Evolutionary conservation across 805 yeast genomes (phyloP).

Genomic region (Metschnikowia similis): DNA sequence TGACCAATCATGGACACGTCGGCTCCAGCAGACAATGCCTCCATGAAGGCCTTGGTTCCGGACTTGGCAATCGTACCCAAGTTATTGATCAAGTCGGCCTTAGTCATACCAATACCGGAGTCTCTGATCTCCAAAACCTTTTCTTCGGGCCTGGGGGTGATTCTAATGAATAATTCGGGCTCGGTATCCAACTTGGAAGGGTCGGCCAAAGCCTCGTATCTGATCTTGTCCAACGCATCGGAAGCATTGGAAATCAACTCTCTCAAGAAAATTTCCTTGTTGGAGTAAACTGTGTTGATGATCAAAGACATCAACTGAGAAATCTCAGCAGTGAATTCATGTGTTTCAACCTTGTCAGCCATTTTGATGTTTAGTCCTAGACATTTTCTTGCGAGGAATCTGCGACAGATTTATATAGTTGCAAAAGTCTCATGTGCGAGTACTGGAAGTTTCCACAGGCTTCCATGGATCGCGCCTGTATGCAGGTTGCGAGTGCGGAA

Average conservation of each 20-base stretch:
- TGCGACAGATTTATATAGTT: slow-evolving; percentile 9
- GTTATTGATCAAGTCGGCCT: slow-evolving; percentile 97
- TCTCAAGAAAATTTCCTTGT: slow-evolving; percentile 98
- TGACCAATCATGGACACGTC: slow-evolving; percentile 99
- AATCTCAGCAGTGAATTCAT: slow-evolving; percentile 99
- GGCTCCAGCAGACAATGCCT: slow-evolving; percentile 98
- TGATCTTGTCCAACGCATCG: slow-evolving; percentile 97
- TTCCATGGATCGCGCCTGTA: slow-evolving; percentile 19
- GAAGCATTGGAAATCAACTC: slow-evolving; percentile 98
- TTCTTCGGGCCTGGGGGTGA: slow-evolving; percentile 93
- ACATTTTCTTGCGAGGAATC: neutral
- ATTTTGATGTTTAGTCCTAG: slow-evolving; percentile 21
- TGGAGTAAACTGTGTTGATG: slow-evolving; percentile 99
- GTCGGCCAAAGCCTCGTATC: slow-evolving; percentile 93
- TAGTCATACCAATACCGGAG: slow-evolving; percentile 99
- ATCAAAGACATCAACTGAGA: slow-evolving; percentile 99
- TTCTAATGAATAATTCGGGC: slow-evolving; percentile 94
- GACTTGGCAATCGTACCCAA: slow-evolving; percentile 99
- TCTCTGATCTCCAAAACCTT: slow-evolving; percentile 96
- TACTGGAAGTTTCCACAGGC: slow-evolving; percentile 28
- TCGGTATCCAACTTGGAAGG: slow-evolving; percentile 89
- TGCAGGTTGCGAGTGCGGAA: neutral
- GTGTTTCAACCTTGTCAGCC: slow-evolving; percentile 68
- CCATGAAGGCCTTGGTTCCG: slow-evolving; percentile 99
- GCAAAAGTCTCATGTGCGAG: slow-evolving; percentile 9